Evolutionary conservation across 345 rosid genomes (phyloP).

Genomic region (Syzygium aromaticum): DNA sequence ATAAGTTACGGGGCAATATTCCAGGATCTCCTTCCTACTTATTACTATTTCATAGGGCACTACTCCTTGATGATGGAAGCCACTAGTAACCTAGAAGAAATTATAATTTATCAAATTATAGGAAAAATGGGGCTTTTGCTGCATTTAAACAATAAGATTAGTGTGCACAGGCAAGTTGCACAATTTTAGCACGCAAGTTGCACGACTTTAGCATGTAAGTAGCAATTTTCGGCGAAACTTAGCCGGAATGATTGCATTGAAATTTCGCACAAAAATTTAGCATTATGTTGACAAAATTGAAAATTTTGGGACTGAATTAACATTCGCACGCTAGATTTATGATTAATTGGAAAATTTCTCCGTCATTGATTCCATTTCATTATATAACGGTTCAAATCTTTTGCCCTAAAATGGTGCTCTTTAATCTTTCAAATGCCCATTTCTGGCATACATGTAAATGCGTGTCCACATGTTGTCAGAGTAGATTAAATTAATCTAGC

Average conservation of each 20-base stretch:
- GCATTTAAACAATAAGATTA: neutral
- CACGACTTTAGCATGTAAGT: neutral
- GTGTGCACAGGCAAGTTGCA: neutral
- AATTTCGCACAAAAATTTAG: too few species aligned
- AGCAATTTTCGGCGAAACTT: too few species aligned
- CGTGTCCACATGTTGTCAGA: neutral
- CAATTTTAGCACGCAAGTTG: neutral
- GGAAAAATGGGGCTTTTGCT: neutral
- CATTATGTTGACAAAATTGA: too few species aligned
- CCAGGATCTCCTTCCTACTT: neutral
- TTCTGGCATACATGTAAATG: neutral
- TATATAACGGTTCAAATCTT: too few species aligned
- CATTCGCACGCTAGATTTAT: too few species aligned
- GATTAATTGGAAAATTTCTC: too few species aligned
- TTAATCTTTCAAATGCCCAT: neutral
- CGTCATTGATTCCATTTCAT: too few species aligned
- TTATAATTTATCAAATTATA: neutral
- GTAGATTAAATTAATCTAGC: neutral
- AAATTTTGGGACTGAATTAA: too few species aligned
- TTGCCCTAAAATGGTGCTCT: neutral
- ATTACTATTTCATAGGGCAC: neutral
- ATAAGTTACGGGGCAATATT: neutral
- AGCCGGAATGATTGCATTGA: too few species aligned
- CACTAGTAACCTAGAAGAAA: neutral
- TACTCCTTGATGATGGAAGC: neutral